Percentiles rank a stretch among this genome's conserved stretches.
Conservation (phyloP, 805 yeast genomes). For the Metschnikowia lunata region DNA sequence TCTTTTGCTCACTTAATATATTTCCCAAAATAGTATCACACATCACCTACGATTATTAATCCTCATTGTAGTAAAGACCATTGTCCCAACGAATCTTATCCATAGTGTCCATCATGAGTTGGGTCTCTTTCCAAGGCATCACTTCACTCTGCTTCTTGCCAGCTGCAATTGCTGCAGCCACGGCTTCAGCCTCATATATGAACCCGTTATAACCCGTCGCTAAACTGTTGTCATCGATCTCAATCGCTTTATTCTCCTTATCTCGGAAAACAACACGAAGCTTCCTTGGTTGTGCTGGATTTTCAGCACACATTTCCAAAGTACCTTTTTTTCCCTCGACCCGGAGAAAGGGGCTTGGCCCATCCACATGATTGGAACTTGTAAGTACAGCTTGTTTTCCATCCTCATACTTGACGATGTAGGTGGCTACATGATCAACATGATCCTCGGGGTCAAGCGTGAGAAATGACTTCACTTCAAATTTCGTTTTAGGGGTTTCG, state of each 20-base stretch:
- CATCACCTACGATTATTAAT: constrained; percentile 5
- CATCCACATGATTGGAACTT: constrained; percentile 23
- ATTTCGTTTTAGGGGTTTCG: constrained; percentile 22
- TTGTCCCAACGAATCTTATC: constrained; percentile 43
- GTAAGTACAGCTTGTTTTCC: constrained; percentile 41
- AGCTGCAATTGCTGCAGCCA: constrained; percentile 40
- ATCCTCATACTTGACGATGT: constrained; percentile 34
- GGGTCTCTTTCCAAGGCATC: constrained; percentile 44
- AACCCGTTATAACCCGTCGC: constrained; percentile 42
- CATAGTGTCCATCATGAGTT: constrained; percentile 45
- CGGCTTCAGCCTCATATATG: constrained; percentile 54
- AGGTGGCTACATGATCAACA: constrained; percentile 40
- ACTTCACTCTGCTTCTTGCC: constrained; percentile 35
- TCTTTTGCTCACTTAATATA: too few relatives aligned
- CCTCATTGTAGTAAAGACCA: constrained; percentile 44
- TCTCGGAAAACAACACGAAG: constrained; percentile 32
- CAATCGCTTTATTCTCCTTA: constrained; percentile 18
- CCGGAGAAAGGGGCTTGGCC: constrained; percentile 28
- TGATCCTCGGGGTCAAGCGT: constrained; percentile 33
- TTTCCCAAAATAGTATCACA: neutral
- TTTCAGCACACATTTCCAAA: constrained; percentile 27
- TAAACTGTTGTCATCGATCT: constrained; percentile 25
- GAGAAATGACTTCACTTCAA: constrained; percentile 28
- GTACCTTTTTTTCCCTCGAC: constrained; percentile 33
- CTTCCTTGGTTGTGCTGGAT: constrained; percentile 31